These are phyloP conservation scores for Aspergillus glaucus DNA, from an alignment of 2,329 filamentous ascomycete genomes.

Conservation along the genomic window DNA sequence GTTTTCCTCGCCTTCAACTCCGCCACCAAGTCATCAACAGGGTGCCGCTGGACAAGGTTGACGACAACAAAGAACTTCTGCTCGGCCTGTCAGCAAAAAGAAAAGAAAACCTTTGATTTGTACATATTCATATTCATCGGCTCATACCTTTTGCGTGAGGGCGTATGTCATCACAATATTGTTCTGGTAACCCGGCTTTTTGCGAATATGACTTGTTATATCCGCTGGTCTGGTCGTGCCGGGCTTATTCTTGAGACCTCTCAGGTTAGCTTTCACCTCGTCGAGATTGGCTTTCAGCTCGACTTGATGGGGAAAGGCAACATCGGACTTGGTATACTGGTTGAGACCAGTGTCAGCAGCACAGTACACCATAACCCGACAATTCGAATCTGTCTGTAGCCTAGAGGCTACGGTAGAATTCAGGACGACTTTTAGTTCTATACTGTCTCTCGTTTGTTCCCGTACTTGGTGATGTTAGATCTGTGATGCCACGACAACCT, in stretches of 20 bases:
- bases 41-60: conserved; percentile 67
- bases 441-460: conserved; percentile 53
- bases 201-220: conserved; percentile 70
- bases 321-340: conserved; percentile 57
- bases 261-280: conserved; percentile 86
- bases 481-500: conserved; percentile 11
- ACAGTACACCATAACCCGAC: conserved; percentile 79
- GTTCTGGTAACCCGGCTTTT: conserved; percentile 64
- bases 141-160: conserved; percentile 71
- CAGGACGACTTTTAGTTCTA: conserved; percentile 54
- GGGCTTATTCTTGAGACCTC: conserved; percentile 91
- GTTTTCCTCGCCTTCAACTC: conserved; percentile 60
- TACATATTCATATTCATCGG: neutral
- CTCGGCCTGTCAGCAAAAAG: conserved; percentile 5
- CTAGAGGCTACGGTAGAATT: conserved; percentile 49
- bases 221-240: conserved; percentile 92
- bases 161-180: conserved; percentile 84
- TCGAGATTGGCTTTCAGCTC: conserved; percentile 86
- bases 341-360: conserved; percentile 56
- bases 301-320: conserved; percentile 85
- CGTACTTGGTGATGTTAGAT: conserved; percentile 42
- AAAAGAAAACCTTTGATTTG: neutral
- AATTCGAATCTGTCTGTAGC: conserved; percentile 54
- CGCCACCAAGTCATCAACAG: conserved; percentile 64
- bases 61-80: conserved; percentile 68